Conservation (phyloP, 805 yeast genomes). For the Candida methanosorbosa region DNA sequence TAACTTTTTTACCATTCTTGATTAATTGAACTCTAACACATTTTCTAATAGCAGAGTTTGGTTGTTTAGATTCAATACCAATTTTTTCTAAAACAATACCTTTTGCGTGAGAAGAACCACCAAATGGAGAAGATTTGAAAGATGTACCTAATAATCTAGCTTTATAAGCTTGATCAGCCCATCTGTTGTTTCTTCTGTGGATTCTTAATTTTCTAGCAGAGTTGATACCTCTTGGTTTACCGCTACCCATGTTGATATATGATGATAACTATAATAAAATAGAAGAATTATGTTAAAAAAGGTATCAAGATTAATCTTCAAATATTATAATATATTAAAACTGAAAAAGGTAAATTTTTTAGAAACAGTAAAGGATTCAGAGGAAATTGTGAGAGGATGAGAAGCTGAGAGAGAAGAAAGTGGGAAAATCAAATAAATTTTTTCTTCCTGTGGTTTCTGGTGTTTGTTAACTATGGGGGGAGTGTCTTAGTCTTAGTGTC, state of each 20-base stretch:
- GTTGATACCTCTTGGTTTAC: conserved; percentile 99
- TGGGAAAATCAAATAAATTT: too few relatives aligned
- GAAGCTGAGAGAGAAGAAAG: too few relatives aligned
- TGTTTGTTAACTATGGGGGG: too few relatives aligned
- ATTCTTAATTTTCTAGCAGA: conserved; percentile 99
- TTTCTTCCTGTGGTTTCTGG: too few relatives aligned
- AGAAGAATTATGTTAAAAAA: too few relatives aligned
- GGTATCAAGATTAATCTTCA: too few relatives aligned
- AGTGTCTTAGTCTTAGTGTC: too few relatives aligned
- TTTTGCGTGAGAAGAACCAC: conserved; percentile 99
- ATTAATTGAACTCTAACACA: conserved; percentile 99
- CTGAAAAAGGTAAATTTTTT: neutral
- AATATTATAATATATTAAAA: neutral
- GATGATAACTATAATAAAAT: too few relatives aligned
- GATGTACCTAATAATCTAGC: conserved; percentile 99
- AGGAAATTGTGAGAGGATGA: too few relatives aligned
- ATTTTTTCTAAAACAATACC: conserved; percentile 99
- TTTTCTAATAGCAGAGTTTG: conserved; percentile 99
- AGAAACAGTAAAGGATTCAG: neutral
- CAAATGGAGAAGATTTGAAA: conserved; percentile 99
- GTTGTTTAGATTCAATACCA: conserved; percentile 99
- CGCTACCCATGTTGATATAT: conserved; percentile 77
- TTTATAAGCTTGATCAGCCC: conserved; percentile 99
- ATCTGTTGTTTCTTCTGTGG: conserved; percentile 99
- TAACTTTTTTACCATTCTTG: conserved; percentile 99